These are phyloP conservation scores for Xylaria curta DNA, from an alignment of 495 filamentous ascomycete species.

Conservation along the genomic window DNA sequence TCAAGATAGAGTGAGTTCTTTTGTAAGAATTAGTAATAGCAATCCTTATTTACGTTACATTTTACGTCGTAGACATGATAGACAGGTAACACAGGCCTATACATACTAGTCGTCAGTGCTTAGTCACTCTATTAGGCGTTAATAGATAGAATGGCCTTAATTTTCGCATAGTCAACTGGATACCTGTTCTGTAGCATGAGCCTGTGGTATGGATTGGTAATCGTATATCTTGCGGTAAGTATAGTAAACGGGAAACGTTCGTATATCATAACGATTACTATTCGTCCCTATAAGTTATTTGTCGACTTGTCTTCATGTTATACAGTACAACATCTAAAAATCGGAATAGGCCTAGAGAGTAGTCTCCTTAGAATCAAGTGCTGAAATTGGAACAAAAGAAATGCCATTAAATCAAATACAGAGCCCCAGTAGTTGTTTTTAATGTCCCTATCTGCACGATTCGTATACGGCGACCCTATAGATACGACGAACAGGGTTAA, in stretches of 20 bases:
- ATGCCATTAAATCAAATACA: background rate
- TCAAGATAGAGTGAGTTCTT: no score
- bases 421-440: background rate
- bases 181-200: background rate
- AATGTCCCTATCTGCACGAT: slow-evolving; percentile 9
- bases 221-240: background rate
- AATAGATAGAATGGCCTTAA: background rate
- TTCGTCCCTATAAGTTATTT: background rate
- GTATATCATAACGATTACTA: background rate
- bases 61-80: background rate
- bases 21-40: background rate
- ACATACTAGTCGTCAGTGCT: background rate
- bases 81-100: background rate
- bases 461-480: slow-evolving; percentile 7
- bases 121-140: background rate
- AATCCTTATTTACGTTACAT: background rate
- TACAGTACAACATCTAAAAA: background rate
- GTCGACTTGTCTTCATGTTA: background rate
- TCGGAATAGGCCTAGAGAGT: background rate
- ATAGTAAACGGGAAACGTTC: background rate
- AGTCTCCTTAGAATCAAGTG: background rate
- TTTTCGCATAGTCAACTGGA: background rate
- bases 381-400: background rate
- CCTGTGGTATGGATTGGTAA: background rate
- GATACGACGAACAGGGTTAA: background rate